phyloP scores from a whole-genome alignment of 164 flowering plant species.

The Magnolia changhungtana region DNA sequence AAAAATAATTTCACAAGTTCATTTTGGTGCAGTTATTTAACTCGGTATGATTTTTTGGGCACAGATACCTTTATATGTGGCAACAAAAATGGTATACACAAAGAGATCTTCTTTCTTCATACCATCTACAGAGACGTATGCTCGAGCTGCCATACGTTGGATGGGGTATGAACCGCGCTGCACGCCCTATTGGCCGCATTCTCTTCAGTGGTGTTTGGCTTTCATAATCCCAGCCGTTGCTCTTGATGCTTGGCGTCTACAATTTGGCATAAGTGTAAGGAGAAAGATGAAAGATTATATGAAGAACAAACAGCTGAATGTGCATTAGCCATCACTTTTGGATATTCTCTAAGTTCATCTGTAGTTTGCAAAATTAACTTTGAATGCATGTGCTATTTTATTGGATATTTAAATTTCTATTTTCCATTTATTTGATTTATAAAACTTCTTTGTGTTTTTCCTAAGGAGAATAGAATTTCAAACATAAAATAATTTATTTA shows the following conservation, averaged over 20 bases:
- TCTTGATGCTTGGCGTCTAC: slow-evolving; percentile 60
- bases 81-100: slow-evolving; percentile 91
- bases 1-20: no score
- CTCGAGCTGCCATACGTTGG: slow-evolving; percentile 63
- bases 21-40: no score
- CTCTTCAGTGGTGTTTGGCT: slow-evolving; percentile 54
- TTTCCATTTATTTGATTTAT: no score
- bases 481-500: no score
- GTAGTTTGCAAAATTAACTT: no score
- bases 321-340: no score
- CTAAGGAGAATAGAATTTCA: no score
- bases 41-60: slow-evolving; percentile 3
- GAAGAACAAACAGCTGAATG: slow-evolving; percentile 23
- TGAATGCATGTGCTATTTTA: no score
- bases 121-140: slow-evolving; percentile 79
- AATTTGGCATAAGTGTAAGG: slow-evolving; percentile 54
- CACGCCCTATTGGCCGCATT: slow-evolving; percentile 94
- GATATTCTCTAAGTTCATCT: no score
- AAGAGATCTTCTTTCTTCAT: slow-evolving; percentile 76
- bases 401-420: no score
- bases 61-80: slow-evolving; percentile 86
- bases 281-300: slow-evolving; percentile 60
- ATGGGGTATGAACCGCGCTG: slow-evolving; percentile 88
- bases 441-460: no score
- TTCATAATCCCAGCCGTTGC: slow-evolving; percentile 47